Evolutionary conservation across 306 rosid genomes (phyloP).

Genomic region (Hippophae gyantsensis): DNA sequence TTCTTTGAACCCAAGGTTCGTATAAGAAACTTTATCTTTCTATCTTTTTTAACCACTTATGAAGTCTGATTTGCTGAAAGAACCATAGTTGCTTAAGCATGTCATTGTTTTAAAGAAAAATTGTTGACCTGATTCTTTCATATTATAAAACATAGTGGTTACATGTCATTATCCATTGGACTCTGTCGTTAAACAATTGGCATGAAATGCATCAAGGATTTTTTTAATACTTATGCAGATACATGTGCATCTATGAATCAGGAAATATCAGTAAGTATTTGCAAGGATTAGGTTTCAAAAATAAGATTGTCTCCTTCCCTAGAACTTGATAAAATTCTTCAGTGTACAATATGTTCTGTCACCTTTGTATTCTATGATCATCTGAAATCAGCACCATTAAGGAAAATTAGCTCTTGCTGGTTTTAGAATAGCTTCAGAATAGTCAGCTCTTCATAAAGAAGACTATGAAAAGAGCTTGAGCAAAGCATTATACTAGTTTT

Average conservation of each 20-base stretch:
- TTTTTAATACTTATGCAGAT: background rate
- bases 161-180: too few species aligned
- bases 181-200: too few species aligned
- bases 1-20: conserved; percentile 58
- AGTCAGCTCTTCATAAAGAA: background rate
- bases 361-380: background rate
- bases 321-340: background rate
- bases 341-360: background rate
- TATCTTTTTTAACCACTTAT: background rate
- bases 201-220: too few species aligned
- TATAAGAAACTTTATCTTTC: conserved; percentile 7
- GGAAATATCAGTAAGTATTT: too few species aligned
- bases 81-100: background rate
- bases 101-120: too few species aligned
- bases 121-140: background rate
- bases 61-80: background rate
- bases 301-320: background rate
- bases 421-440: background rate
- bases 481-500: too few species aligned
- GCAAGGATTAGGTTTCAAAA: background rate
- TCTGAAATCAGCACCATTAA: background rate
- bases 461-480: too few species aligned
- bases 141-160: too few species aligned
- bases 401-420: background rate
- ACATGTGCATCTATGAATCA: background rate